phyloP scores from a whole-genome alignment of 495 filamentous ascomycete genomes.

The Astrothelium subdiscretum region DNA sequence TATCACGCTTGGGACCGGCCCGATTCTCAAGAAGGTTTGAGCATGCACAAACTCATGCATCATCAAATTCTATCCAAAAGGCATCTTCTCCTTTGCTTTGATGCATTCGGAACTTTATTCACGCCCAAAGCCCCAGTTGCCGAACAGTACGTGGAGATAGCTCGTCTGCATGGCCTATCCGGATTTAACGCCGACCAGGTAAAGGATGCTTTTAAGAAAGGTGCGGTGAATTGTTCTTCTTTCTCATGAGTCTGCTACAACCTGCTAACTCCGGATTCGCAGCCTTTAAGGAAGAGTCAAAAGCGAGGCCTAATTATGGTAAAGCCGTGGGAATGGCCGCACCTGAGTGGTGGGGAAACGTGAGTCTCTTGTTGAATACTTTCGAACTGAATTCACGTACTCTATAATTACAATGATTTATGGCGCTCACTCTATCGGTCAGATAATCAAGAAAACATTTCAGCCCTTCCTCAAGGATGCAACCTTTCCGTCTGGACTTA shows the following conservation, averaged over 20 bases:
- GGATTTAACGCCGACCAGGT: slow-evolving; percentile 24
- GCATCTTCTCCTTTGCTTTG: slow-evolving; percentile 55
- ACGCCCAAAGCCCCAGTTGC: slow-evolving; percentile 46
- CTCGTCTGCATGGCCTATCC: slow-evolving; percentile 44
- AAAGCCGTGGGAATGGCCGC: slow-evolving; percentile 44
- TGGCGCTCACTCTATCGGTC: neutral
- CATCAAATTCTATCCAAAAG: slow-evolving; percentile 14
- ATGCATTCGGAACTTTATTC: slow-evolving; percentile 71
- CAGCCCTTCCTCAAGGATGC: slow-evolving; percentile 23
- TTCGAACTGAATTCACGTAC: too few relatives aligned
- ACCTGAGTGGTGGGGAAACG: slow-evolving; percentile 60
- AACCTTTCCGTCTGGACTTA: slow-evolving; percentile 36
- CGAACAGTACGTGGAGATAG: slow-evolving; percentile 50
- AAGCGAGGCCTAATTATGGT: slow-evolving; percentile 56
- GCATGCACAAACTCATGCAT: neutral
- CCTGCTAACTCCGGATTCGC: too few relatives aligned
- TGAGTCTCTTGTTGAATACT: slow-evolving; percentile 4
- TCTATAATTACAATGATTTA: neutral
- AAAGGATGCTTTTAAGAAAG: slow-evolving; percentile 30
- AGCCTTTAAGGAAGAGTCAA: slow-evolving; percentile 41
- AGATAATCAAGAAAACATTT: slow-evolving; percentile 38
- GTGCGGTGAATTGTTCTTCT: slow-evolving; percentile 8
- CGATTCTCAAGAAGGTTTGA: neutral
- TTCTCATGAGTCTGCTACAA: neutral
- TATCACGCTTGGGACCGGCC: too few relatives aligned